These are phyloP conservation scores for Emydomyces testavorans DNA, from an alignment of 2,329 filamentous ascomycete species.

Conservation along the genomic window DNA sequence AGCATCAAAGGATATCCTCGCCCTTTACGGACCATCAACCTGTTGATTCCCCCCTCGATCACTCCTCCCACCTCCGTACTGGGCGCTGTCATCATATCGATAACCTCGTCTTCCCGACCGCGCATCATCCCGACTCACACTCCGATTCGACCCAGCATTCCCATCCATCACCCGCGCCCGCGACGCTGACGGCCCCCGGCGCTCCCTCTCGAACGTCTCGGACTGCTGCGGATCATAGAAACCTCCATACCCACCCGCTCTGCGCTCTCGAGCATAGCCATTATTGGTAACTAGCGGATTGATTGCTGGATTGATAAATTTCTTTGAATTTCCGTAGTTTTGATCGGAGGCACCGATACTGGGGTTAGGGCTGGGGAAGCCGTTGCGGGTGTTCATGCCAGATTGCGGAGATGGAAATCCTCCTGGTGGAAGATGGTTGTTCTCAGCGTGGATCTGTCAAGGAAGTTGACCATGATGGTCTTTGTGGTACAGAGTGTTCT, in stretches of 20 bases:
- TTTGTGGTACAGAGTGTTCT: background rate
- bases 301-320: constrained; percentile 19
- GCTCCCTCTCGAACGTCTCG: constrained; percentile 25
- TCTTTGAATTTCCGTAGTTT: constrained; percentile 25
- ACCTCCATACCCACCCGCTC: constrained; percentile 36
- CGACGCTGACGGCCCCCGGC: constrained; percentile 24
- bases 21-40: constrained; percentile 10
- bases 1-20: background rate
- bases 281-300: constrained; percentile 8
- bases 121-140: constrained; percentile 10
- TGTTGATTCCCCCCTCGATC: constrained; percentile 4
- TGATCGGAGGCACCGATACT: constrained; percentile 25
- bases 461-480: constrained; percentile 10
- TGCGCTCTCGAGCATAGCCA: constrained; percentile 24
- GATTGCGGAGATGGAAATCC: constrained; percentile 11
- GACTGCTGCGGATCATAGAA: constrained; percentile 26
- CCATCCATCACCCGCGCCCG: constrained; percentile 26
- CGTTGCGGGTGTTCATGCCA: constrained; percentile 29
- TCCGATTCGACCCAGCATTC: too few species aligned
- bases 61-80: background rate
- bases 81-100: constrained; percentile 2
- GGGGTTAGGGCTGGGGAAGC: constrained; percentile 27
- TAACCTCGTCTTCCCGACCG: background rate
- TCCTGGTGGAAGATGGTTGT: background rate
- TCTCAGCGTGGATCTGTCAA: constrained; percentile 1